These are phyloP conservation scores for Blastobotrys aristatus DNA, from an alignment of 1,139 yeast species.

Conservation along the genomic window DNA sequence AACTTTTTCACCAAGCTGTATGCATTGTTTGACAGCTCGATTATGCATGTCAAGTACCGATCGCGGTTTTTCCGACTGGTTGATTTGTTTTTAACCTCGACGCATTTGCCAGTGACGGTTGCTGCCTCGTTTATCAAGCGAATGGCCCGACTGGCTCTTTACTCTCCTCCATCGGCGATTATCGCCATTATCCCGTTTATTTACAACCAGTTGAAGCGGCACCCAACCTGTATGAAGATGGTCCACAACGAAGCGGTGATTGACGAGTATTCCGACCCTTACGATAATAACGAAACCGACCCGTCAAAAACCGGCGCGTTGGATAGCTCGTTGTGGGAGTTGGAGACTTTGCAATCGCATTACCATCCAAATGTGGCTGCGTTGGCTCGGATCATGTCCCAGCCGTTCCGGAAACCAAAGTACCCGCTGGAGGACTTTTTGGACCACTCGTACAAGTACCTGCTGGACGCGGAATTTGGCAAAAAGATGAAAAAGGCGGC, in stretches of 20 bases:
- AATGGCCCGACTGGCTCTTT: slow-evolving; percentile 65
- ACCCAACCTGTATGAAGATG: slow-evolving; percentile 90
- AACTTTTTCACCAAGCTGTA: slow-evolving; percentile 81
- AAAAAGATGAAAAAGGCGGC: slow-evolving; percentile 71
- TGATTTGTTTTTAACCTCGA: slow-evolving; percentile 78
- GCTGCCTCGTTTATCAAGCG: slow-evolving; percentile 88
- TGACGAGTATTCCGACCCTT: slow-evolving; percentile 55
- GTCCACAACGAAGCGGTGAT: slow-evolving; percentile 51
- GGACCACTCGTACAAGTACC: slow-evolving; percentile 79
- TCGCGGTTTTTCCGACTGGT: slow-evolving; percentile 84
- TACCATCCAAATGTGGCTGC: slow-evolving; percentile 96
- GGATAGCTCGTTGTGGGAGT: slow-evolving; percentile 87
- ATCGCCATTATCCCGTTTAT: slow-evolving; percentile 86
- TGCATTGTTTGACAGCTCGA: slow-evolving; percentile 64
- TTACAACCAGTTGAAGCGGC: slow-evolving; percentile 81
- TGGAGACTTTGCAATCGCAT: slow-evolving; percentile 75
- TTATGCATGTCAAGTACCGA: slow-evolving; percentile 72
- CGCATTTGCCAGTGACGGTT: slow-evolving; percentile 78
- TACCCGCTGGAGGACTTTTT: slow-evolving; percentile 91
- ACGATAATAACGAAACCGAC: slow-evolving; percentile 54
- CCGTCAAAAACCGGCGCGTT: slow-evolving; percentile 79
- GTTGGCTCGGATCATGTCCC: slow-evolving; percentile 77
- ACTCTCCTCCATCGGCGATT: slow-evolving; percentile 87
- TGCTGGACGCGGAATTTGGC: slow-evolving; percentile 67
- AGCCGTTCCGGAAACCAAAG: slow-evolving; percentile 81